Evolutionary conservation across 2,329 filamentous ascomycete species (phyloP).

Genomic region (Aureobasidium sp.): DNA sequence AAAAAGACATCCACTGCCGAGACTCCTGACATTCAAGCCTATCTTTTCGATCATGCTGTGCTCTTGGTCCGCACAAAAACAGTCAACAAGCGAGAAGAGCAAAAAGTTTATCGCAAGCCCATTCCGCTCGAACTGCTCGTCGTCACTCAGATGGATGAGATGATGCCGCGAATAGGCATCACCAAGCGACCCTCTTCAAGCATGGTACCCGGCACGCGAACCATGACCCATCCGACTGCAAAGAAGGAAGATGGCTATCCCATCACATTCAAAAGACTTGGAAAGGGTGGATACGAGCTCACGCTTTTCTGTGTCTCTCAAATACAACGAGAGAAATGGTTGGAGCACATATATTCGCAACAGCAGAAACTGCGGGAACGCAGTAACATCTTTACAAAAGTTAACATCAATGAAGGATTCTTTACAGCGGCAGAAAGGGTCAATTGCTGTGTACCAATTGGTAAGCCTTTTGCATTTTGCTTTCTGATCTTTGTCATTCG

Average conservation of each 20-base stretch:
- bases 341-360: constrained; percentile 87
- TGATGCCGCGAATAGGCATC: constrained; percentile 72
- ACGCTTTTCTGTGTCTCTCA: constrained; percentile 82
- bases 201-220: constrained; percentile 55
- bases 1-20: constrained; percentile 88
- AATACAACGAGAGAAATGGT: constrained; percentile 88
- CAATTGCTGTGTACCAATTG: constrained; percentile 88
- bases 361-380: constrained; percentile 76
- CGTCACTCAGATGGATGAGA: constrained; percentile 95
- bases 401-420: constrained; percentile 72
- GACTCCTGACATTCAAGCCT: constrained; percentile 77
- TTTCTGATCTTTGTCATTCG: too few species aligned
- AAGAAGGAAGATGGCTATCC: constrained; percentile 72
- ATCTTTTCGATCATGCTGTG: constrained; percentile 93
- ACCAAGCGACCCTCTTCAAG: constrained; percentile 85
- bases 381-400: constrained; percentile 64
- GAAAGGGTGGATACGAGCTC: constrained; percentile 89
- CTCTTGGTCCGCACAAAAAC: constrained; percentile 85
- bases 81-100: constrained; percentile 86
- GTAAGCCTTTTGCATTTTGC: too few species aligned
- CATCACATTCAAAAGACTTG: constrained; percentile 92
- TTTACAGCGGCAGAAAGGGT: constrained; percentile 84
- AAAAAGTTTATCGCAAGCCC: constrained; percentile 89
- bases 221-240: constrained; percentile 45
- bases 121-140: constrained; percentile 90